phyloP scores from a whole-genome alignment of 1,284 basidiomycete genomes.

The Tilletia horrida region DNA sequence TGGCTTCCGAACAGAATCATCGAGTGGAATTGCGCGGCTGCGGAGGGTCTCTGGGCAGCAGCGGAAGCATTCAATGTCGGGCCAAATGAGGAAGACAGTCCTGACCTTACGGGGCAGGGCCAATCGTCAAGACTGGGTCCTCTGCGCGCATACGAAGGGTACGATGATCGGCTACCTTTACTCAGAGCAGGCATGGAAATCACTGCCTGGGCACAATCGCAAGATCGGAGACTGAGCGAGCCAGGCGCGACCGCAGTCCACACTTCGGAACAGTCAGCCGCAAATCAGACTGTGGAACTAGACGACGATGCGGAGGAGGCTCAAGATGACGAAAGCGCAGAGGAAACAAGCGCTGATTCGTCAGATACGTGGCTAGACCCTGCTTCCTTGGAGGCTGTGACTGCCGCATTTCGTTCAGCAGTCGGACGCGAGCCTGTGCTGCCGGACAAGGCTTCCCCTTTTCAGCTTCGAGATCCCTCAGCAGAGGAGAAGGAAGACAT shows the following conservation, averaged over 20 bases:
- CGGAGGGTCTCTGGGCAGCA: conserved; percentile 49
- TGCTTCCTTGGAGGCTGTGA: conserved; percentile 26
- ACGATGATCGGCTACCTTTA: conserved; percentile 31
- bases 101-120: background rate
- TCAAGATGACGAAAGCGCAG: conserved; percentile 12
- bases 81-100: background rate
- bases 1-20: conserved; percentile 40
- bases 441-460: conserved; percentile 26
- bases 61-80: conserved; percentile 33
- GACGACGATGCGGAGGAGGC: conserved; percentile 10
- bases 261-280: background rate
- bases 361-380: background rate
- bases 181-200: conserved; percentile 34
- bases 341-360: background rate
- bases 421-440: conserved; percentile 24
- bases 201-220: conserved; percentile 17
- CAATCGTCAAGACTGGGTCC: background rate
- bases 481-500: background rate
- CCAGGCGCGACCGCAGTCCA: background rate
- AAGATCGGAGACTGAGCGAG: conserved; percentile 1
- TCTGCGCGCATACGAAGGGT: conserved; percentile 29
- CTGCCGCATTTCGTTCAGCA: conserved; percentile 26
- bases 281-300: background rate
- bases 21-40: conserved; percentile 40
- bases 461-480: background rate